Base-by-base conservation (phyloP, 2,329 filamentous ascomycete genomes). In the Graphilbum ipis-grandicollis region DNA sequence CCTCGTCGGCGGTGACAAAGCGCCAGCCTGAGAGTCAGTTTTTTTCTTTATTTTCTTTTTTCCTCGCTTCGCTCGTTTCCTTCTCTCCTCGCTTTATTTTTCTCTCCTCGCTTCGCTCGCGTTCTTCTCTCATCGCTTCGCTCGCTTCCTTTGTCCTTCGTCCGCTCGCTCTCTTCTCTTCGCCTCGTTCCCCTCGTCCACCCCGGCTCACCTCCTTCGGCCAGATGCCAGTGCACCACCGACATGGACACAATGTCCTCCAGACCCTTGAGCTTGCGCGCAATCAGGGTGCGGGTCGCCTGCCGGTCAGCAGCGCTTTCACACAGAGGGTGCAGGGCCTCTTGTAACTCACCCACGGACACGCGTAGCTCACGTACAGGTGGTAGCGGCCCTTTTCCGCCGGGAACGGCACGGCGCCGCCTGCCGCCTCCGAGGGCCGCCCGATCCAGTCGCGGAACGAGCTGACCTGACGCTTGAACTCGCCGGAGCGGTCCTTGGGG, bases 341-440 rank as follows among this genome's bases (percentile, higher is more conserved):
- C n/a, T n/a, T n/a, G n/a, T n/a, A n/a, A 49, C 58, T 37, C 47
- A 65, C 77, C 86, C 86, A 94, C 4, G 86, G 86, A 57, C 86
- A 94, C 7, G 86, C 86, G 57, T 93, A 93, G 50, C 79, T 88
- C 46, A 93, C 79, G 53, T 88, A 98, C 48, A 98, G 73, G 59
- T 98, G 90, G 56, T 98, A 98, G 39, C 90, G 71, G 37, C 71
- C 83, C 59, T 82, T 83, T 59, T 96, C 88, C 1, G 84, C 71
- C 5, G 84, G 80, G 48, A 85, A 94, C 54, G 76, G 60, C 9
- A 46, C 38, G 5, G 82, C 78, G 31, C 71, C 76, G 1, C 72
- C 58, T 47, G 82, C 71, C 43, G 82, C 71, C 43, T 67, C 71
- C 23, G 79, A 83, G n/a, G 38, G 26, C 21, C 37, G 39, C 31